Evolutionary conservation across 140 eudicot genomes (phyloP).

Genomic region (Cichorium intybus): DNA sequence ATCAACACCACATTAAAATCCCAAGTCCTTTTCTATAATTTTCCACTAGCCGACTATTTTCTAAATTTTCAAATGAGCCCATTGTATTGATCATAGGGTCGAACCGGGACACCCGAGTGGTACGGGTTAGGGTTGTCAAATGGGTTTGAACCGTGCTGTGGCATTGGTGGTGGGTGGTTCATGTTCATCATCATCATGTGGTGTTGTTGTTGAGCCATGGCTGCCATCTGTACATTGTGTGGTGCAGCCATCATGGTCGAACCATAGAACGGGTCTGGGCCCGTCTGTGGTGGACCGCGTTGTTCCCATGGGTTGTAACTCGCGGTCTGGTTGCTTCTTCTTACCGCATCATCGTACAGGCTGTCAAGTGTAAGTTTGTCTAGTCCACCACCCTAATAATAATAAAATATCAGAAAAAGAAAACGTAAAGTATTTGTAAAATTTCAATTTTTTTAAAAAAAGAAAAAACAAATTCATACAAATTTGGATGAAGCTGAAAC

Average conservation of each 20-base stretch:
- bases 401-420: not conserved
- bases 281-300: constrained; percentile 28
- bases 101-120: constrained; percentile 54
- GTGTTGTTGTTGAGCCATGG: constrained; percentile 58
- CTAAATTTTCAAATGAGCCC: constrained; percentile 57
- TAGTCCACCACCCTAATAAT: constrained; percentile 65
- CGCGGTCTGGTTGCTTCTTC: constrained; percentile 50
- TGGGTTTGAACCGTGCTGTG: constrained; percentile 53
- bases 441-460: not conserved
- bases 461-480: constrained; percentile 34
- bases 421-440: not conserved
- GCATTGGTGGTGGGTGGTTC: constrained; percentile 7
- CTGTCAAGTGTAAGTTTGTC: constrained; percentile 67
- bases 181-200: constrained; percentile 60
- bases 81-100: constrained; percentile 62
- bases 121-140: constrained; percentile 50
- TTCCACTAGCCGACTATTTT: constrained; percentile 9
- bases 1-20: too few relatives aligned
- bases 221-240: constrained; percentile 65
- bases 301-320: constrained; percentile 90
- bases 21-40: constrained; percentile 12
- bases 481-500: constrained; percentile 49
- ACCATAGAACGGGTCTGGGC: constrained; percentile 66
- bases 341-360: constrained; percentile 70
- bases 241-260: constrained; percentile 62